Base-by-base conservation (phyloP, 2,329 filamentous ascomycete species). In the Cercospora zeina region DNA sequence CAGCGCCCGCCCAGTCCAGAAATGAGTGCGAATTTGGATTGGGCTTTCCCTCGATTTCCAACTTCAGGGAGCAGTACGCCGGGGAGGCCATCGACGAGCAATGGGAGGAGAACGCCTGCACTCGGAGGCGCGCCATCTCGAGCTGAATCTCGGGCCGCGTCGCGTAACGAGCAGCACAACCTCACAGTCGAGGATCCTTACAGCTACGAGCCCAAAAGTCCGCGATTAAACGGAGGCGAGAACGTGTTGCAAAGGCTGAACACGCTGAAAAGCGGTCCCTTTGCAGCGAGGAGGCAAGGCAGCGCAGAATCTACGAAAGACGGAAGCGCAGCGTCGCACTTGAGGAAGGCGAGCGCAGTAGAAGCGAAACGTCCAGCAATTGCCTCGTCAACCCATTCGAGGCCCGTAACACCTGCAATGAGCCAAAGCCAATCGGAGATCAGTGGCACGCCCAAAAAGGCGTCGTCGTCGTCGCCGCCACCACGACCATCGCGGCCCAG, bases 251-350 rank as follows among this genome's bases (percentile, higher is more conserved):
- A 83, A 63, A 83, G 83, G 60, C 82, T 88, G 78, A 83, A 88
- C 67, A 81, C 79, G 6, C 85, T 89, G 67, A 80, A 83, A 2
- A 84, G 86, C 0, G 86, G 85, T 0, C 86, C 87, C 0, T 88
- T 89, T 67, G 83, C 85, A 65, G 58, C 59, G 30, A 59, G 58
- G 47, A 60, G 67, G 34, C 64, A 66, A 54, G 64, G 51, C 3
- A 69, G 64, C 45, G 60, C 59, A 19, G 63, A 67, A 19, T 59
- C 24, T 27, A 27, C 54, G 37, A 62, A 60, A 49, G 55, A 54
- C 42, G 58, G 50, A 9, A 56, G 36, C 11, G 39, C 54, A 30
- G 31, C 31, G 54, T 21, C 53, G 6, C 63, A 61, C 16, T 51
- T 62, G 53, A 62, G 62, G 47, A 62, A 65, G 21, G 66, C 68